Evolutionary conservation across 108 stramenopile genomes (phyloP), one percentile per base, ranked within the genome.

Genomic region (Cyclotella distinguenda): DNA sequence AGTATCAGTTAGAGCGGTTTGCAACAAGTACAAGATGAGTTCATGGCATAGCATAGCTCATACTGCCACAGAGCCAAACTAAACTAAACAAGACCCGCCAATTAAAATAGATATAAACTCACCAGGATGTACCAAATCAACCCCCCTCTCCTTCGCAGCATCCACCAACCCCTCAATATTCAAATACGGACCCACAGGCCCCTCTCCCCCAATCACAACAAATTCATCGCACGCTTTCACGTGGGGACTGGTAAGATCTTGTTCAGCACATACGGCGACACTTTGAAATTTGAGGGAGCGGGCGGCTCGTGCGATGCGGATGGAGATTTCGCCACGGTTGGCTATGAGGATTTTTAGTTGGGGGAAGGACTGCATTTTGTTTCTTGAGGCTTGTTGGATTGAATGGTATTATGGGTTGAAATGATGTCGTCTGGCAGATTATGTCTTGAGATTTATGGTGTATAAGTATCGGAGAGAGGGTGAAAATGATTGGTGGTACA

Each of bases 301-400:
- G 26, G 82, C 91, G 0, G 96, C 96, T n/a, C 95, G 81, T 38
- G 78, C 65, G 30, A 98, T 93, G 9, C 97, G 89, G 25, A 89
- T 78, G 15, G 95, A 88, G 35, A 98, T 96, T 76, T 98, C 97
- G 9, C 96, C 97, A 8, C 97, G 88, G 79, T 98, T 98, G 48
- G 95, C 94, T 19, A 96, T 93, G 57, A 98, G 66, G 42, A 97
- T 59, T 60, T 89, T 91, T 42, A n/a, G n/a, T n/a, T n/a, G n/a
- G n/a, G n/a, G n/a, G n/a, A n/a, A n/a, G n/a, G n/a, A n/a, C n/a
- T n/a, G n/a, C n/a, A n/a, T n/a, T n/a, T n/a, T n/a, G n/a, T n/a
- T n/a, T n/a, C n/a, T n/a, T n/a, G n/a, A n/a, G n/a, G n/a, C n/a
- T n/a, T n/a, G n/a, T n/a, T n/a, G n/a, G n/a, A n/a, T n/a, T n/a